Conservation (phyloP, 441 rosid genomes). For the Bruguiera hainesii region DNA sequence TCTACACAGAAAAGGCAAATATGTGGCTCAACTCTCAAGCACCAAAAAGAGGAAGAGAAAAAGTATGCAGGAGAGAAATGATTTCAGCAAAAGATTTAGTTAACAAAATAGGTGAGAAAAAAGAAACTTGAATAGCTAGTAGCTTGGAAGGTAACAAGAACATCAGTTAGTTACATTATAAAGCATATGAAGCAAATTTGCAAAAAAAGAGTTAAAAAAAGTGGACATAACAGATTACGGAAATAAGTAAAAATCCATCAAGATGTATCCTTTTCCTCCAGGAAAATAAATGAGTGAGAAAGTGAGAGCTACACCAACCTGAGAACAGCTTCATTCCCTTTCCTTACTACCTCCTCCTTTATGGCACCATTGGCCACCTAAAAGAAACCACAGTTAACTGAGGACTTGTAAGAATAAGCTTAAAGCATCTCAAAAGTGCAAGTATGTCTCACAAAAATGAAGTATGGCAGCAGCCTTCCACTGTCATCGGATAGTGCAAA, state of each 20-base stretch:
- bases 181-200: conserved; percentile 2
- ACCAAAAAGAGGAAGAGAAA: conserved; percentile 3
- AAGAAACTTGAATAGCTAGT: background rate
- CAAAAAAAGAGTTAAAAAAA: background rate
- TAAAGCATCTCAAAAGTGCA: conserved; percentile 15
- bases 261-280: background rate
- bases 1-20: conserved; percentile 41
- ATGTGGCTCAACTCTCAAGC: conserved; percentile 16
- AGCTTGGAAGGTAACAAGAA: background rate
- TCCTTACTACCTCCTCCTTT: conserved; percentile 65
- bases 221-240: background rate
- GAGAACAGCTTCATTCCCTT: conserved; percentile 99
- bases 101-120: background rate
- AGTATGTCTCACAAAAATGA: conserved; percentile 68
- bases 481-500: conserved; percentile 60
- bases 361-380: conserved; percentile 98
- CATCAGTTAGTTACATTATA: background rate
- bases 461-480: conserved; percentile 79
- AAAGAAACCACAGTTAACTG: conserved; percentile 25
- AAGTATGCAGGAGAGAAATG: background rate
- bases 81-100: background rate
- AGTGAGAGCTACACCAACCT: conserved; percentile 47
- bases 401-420: conserved; percentile 8
- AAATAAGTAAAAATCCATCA: background rate
- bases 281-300: conserved; percentile 2